Evolutionary conservation across 73 alveolate species (phyloP), one percentile per base, ranked within the genome.

Genomic region (Paramecium bursaria): DNA sequence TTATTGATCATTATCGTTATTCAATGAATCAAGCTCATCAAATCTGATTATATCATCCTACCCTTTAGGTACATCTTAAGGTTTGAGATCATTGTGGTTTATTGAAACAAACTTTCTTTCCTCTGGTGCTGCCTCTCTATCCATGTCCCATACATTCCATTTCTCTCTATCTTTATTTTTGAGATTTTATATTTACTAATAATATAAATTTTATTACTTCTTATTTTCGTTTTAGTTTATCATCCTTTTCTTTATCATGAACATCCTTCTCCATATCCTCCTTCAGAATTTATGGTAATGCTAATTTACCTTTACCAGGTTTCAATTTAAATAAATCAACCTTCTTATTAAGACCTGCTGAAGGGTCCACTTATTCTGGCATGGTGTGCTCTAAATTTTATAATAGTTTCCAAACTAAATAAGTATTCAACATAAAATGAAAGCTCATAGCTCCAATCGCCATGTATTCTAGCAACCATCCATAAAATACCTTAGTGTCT

Each of bases 141-240:
- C 1, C 82, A 67, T 67, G 44, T 67, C 50, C 82, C 82, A 67
- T 21, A 67, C 82, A 67, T 67, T 67, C 82, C 82, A 67, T 67
- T 31, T 42, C 50, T 67, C 82, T 42, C 82, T 67, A 67, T 42
- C 22, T 7, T 31, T 7, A 67, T 67, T 67, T 21, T 67, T 67
- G 11, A 15, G 22, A 15, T 42, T 47, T 44, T 14, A 17, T 42
- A n/a, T n/a, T n/a, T n/a, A n/a, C n/a, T n/a, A n/a, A n/a, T n/a
- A n/a, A n/a, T n/a, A n/a, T n/a, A n/a, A n/a, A n/a, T n/a, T n/a
- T n/a, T n/a, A 39, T 47, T 9, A 35, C 55, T n/a, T 35, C 53
- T 19, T 9, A 15, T 17, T 42, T 39, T 15, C 44, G 22, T 44
- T 42, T 67, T 42, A 35, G 17, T 42, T 42, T 67, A 2, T 53